Conservation (phyloP, 305 asterid genomes). For the Ilex paraguariensis region DNA sequence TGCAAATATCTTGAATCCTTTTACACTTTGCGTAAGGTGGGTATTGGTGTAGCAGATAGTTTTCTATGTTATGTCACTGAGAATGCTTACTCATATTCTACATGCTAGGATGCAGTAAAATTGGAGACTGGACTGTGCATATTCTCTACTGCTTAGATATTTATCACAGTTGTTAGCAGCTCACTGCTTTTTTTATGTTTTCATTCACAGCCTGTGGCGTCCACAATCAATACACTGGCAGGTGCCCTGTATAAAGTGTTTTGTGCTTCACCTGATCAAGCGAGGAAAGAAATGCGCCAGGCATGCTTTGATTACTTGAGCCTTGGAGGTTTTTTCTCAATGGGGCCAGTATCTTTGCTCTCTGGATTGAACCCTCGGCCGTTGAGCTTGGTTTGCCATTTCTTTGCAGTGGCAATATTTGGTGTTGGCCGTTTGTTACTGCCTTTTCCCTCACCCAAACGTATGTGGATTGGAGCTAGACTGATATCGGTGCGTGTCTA, state of each 20-base stretch:
- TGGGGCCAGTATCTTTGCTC: neutral
- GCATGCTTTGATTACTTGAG: neutral
- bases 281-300: neutral
- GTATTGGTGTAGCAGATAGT: too few relatives aligned
- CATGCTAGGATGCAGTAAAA: too few relatives aligned
- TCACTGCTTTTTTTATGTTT: too few relatives aligned
- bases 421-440: constrained; percentile 1
- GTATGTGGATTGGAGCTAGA: neutral
- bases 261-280: constrained; percentile 1
- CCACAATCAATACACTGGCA: constrained; percentile 1
- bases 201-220: neutral
- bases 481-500: neutral
- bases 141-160: too few relatives aligned
- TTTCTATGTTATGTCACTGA: too few relatives aligned
- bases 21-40: constrained; percentile 35
- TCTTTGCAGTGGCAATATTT: neutral
- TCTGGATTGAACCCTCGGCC: neutral
- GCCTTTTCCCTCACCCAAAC: neutral
- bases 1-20: constrained; percentile 33
- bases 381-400: neutral
- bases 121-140: too few relatives aligned
- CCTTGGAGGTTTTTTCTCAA: neutral
- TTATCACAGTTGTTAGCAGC: too few relatives aligned
- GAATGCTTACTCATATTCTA: too few relatives aligned
- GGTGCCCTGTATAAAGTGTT: neutral